Evolutionary conservation across 371 early-diverging fungal species (phyloP).

Genomic region (Mortierella sp.): DNA sequence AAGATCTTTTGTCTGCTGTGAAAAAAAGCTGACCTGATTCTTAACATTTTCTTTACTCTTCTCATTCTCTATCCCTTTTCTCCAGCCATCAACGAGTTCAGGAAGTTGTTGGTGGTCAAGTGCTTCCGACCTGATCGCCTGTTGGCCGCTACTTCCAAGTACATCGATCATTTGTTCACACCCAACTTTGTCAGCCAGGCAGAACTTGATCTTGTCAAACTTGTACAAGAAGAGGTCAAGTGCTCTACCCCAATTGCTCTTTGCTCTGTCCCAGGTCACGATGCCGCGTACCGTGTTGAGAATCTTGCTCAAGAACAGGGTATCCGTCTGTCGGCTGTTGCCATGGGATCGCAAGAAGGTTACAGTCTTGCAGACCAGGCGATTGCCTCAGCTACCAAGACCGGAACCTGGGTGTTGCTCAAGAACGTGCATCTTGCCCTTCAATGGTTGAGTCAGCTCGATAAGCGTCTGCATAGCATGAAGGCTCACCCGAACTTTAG

Average conservation of each 20-base stretch:
- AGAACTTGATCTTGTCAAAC: slow-evolving; percentile 75
- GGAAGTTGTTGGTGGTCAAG: slow-evolving; percentile 84
- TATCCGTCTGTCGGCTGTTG: slow-evolving; percentile 82
- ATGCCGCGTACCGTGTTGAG: slow-evolving; percentile 96
- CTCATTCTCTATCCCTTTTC: neutral
- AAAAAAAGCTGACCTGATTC: neutral
- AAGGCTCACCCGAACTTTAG: slow-evolving; percentile 89
- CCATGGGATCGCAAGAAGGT: slow-evolving; percentile 98
- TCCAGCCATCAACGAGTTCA: slow-evolving; percentile 58
- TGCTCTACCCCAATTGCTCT: slow-evolving; percentile 88
- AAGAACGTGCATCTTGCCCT: slow-evolving; percentile 98
- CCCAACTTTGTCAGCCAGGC: slow-evolving; percentile 64
- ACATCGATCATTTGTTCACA: slow-evolving; percentile 85
- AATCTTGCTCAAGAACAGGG: slow-evolving; percentile 80
- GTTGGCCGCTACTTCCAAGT: slow-evolving; percentile 75
- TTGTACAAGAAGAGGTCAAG: slow-evolving; percentile 81
- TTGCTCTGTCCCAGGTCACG: slow-evolving; percentile 95
- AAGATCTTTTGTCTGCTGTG: too few relatives aligned
- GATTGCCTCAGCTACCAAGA: slow-evolving; percentile 83
- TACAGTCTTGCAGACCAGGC: slow-evolving; percentile 91
- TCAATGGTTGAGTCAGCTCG: slow-evolving; percentile 93
- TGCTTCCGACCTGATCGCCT: slow-evolving; percentile 92
- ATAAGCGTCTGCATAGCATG: slow-evolving; percentile 91
- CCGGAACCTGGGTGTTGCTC: slow-evolving; percentile 95
- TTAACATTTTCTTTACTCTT: neutral